A percentile compares a stretch with the other conserved stretches of the same genome.
These are phyloP conservation scores for Quercus phellos DNA, from an alignment of 331 rosid genomes.

Conservation along the genomic window DNA sequence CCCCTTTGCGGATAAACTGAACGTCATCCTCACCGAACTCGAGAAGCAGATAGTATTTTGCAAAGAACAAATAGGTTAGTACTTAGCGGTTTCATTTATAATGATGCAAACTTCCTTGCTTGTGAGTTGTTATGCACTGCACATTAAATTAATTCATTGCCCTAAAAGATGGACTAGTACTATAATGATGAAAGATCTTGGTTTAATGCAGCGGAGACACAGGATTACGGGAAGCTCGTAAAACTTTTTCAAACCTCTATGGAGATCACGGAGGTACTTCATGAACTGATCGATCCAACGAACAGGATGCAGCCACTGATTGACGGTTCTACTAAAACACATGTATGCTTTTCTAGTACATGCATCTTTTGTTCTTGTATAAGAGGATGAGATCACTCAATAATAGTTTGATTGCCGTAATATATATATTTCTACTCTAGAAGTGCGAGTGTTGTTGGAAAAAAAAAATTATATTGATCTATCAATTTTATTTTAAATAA, in stretches of 20 bases:
- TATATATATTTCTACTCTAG: not conserved
- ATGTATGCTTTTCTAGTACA: not conserved
- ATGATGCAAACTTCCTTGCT: not conserved
- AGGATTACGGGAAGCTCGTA: not conserved
- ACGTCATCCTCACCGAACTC: conserved; percentile 17
- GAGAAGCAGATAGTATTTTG: conserved; percentile 15
- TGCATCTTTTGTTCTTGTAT: no score
- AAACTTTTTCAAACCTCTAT: conserved; percentile 20
- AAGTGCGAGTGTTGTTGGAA: no score
- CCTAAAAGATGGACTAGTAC: not conserved
- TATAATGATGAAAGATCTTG: not conserved
- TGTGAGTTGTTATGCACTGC: no score
- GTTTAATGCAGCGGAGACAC: conserved; percentile 12
- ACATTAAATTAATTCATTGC: not conserved
- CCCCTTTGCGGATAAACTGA: conserved; percentile 17
- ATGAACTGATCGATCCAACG: conserved; percentile 16
- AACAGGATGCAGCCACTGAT: conserved; percentile 18
- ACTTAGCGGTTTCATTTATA: not conserved
- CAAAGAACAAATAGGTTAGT: conserved; percentile 15
- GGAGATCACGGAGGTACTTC: conserved; percentile 27
- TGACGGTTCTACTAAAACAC: conserved; percentile 24
- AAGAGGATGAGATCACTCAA: not conserved
- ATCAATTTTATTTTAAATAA: no score
- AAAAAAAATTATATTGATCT: no score
- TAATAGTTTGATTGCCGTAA: no score